Base-by-base conservation (phyloP, 768 basidiomycete genomes). In the Tulasnella sp. region DNA sequence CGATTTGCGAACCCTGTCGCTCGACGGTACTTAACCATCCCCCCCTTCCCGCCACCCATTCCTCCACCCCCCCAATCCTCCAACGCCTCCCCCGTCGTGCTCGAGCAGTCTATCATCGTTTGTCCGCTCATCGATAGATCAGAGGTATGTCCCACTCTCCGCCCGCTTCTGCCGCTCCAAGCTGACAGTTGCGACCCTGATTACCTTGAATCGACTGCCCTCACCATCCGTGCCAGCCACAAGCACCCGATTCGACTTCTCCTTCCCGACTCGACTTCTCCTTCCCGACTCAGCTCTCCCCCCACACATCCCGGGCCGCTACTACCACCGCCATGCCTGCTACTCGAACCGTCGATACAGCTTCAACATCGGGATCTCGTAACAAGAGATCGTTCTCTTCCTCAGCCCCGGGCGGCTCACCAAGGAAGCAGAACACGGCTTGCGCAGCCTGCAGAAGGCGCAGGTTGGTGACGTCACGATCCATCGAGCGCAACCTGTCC, bases 391-490 rank as follows among this genome's bases (percentile, higher is more conserved):
- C 71, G 5, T 42, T 26, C 37, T 18, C 37, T 46, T 35, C 37
- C 26, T 70, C 70, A 42, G 9, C 70, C 70, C 70, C 32, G 7
- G 70, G 91, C 77, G 93, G 93, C 83, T 92, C 93, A 37, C 88
- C 90, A 2, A 86, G 93, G 79, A 91, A 92, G 82, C 93, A 96
- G 81, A 95, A 94, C 85, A 93, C 92, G 20, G 95, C 95, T 13
- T 97, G 95, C 83, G 94, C 94, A 78, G 94, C 94, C 46, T 98
- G 95, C 84, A 91, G 94, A 79, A 93, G 94, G 71, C 37, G 71
- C n/a, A 72, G 71, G 71, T 46, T n/a, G n/a, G 71, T 35, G 37
- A 40, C 32, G n/a, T 72, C 37, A 40, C 44, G 5, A 20, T n/a
- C 37, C 13, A 20, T 29, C 71, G 1, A 72, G 29, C 71, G 71